Base-by-base conservation (phyloP, 768 basidiomycete species). In the Rossbeevera mucosa region DNA sequence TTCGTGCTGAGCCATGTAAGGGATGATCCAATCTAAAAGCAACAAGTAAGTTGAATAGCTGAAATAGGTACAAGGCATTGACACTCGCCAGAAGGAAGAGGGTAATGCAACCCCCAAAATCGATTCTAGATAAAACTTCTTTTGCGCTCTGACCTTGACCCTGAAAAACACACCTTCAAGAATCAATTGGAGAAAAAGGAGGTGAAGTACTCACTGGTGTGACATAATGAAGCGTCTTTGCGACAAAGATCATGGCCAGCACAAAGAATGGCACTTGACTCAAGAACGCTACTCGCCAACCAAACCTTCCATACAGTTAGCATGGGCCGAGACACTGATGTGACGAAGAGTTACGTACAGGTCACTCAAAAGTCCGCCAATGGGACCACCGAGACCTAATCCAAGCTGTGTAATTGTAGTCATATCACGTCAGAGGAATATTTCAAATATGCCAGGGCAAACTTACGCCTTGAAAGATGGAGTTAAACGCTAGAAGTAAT, bases 251-350 rank as follows among this genome's bases (percentile, higher is more conserved):
- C 80, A 81, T 56, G 3, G 59, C 60, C 6, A 85, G 3, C 4
- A 74, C 49, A 63, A 87, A 89, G 22, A 88, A 54, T 2, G 88
- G 87, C 3, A 84, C 64, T 62, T 91, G 88, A 18, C 83, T 67
- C 1, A 90, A 70, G 66, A 91, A 91, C 0, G 88, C 86, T 74
- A 80, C 81, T 55, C 88, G 74, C 88, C 87, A 90, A 1, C 44
- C 44, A 45, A 45, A 45, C 21, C 44, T 45, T 25, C 26, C 20
- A n/a, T 30, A 14, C 20, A 86, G 86, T 52, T 18, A 50, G 31
- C 13, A 8, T 25, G 18, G 5, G 3, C n/a, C 24, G 16, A 12
- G 11, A 36, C 9, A 41, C 7, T 0, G 12, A 18, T 0, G 9
- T 0, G 9, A 28, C 5, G 0, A 47, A 0, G 12, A 26, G 33